phyloP scores from a whole-genome alignment of 495 filamentous ascomycete species.

The Delitschia confertaspora region DNA sequence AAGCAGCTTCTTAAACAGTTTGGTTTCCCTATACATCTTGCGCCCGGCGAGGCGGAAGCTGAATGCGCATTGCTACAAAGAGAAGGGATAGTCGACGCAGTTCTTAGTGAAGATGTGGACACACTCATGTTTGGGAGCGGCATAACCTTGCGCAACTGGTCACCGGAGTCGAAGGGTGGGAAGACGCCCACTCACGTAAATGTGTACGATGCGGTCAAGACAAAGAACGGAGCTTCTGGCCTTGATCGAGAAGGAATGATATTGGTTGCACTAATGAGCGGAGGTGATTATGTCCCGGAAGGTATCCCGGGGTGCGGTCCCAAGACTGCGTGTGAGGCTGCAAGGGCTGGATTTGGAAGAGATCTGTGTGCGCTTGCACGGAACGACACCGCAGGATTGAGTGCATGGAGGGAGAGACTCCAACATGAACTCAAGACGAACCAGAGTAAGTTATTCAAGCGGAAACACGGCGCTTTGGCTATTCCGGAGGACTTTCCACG shows the following conservation, averaged over 20 bases:
- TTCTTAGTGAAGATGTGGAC: conserved; percentile 95
- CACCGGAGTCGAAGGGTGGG: conserved; percentile 53
- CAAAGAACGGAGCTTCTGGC: conserved; percentile 42
- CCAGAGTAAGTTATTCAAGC: conserved; percentile 70
- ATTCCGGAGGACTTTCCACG: conserved; percentile 81
- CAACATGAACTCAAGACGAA: conserved; percentile 72
- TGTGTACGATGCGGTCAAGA: conserved; percentile 55
- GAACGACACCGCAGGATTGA: conserved; percentile 39
- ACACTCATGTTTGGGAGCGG: conserved; percentile 94
- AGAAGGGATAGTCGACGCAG: conserved; percentile 82
- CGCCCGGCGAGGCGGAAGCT: conserved; percentile 93
- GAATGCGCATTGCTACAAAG: conserved; percentile 86
- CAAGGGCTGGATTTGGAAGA: conserved; percentile 75
- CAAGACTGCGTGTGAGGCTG: conserved; percentile 81
- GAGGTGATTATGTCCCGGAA: conserved; percentile 87
- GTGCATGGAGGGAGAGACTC: conserved; percentile 66
- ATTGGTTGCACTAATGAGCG: conserved; percentile 87
- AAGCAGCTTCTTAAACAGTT: conserved; percentile 77
- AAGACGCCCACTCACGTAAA: conserved; percentile 80
- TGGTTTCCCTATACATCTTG: conserved; percentile 74
- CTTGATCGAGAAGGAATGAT: conserved; percentile 86
- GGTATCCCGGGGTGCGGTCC: conserved; percentile 82
- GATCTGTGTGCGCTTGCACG: conserved; percentile 55
- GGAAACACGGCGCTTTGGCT: conserved; percentile 59
- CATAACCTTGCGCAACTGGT: conserved; percentile 73